These are phyloP conservation scores for Cyclaneusma minus DNA, from an alignment of 2,329 filamentous ascomycete species.

Conservation along the genomic window DNA sequence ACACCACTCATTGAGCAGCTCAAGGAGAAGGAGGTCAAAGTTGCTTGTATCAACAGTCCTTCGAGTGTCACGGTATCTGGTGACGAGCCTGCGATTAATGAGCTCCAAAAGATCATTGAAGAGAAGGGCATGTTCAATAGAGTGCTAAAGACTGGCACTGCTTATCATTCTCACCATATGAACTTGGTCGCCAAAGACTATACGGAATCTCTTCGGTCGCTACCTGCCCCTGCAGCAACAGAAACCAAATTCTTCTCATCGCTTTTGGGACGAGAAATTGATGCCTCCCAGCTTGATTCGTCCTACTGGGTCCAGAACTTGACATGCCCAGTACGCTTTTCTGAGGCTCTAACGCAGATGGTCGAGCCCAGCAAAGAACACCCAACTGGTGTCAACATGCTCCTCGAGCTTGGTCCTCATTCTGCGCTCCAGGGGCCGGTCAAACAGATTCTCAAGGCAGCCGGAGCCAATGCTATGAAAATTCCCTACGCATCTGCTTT, in stretches of 20 bases:
- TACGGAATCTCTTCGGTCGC: neutral
- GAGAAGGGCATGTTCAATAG: neutral
- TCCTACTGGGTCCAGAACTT: conserved; percentile 28
- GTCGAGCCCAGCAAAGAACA: neutral
- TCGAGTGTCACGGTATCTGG: conserved; percentile 13
- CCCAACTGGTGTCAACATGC: conserved; percentile 4
- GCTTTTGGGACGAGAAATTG: conserved; percentile 16
- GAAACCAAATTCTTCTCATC: conserved; percentile 27
- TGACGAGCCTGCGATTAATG: conserved; percentile 1
- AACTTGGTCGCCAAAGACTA: neutral
- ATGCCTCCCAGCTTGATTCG: conserved; percentile 11
- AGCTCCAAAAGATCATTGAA: neutral
- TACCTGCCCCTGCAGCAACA: no score
- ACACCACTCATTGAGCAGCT: conserved; percentile 20
- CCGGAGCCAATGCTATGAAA: neutral
- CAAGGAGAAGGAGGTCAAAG: conserved; percentile 4
- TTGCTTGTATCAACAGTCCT: conserved; percentile 18
- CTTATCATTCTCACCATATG: neutral
- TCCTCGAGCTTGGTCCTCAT: conserved; percentile 20
- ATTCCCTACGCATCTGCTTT: neutral
- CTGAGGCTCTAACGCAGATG: conserved; percentile 16
- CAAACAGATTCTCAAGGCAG: conserved; percentile 1
- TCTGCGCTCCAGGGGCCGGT: conserved; percentile 19
- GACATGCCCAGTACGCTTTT: conserved; percentile 24
- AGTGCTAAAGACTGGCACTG: neutral